A percentile compares a stretch with the other conserved stretches of the same genome.
Evolutionary conservation across 2,329 filamentous ascomycete genomes (phyloP).

Genomic region (Ophiostoma himal-ulmi): DNA sequence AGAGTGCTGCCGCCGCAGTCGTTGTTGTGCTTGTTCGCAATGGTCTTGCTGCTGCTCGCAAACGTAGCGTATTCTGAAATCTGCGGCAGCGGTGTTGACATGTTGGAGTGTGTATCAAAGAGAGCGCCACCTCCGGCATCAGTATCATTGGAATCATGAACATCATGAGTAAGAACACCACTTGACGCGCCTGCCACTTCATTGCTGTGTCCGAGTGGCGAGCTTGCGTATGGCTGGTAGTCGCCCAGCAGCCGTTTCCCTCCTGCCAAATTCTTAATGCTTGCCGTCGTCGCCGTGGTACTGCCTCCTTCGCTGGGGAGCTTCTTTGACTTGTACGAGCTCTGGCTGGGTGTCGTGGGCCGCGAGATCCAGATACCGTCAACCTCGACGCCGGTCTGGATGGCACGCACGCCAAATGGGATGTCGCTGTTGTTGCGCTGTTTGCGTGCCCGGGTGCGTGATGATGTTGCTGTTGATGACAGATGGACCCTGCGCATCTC

Average conservation of each 20-base stretch:
- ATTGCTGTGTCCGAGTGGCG: not conserved
- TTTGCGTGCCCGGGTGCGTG: conserved; percentile 26
- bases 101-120: conserved; percentile 20
- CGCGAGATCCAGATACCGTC: conserved; percentile 76
- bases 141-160: not conserved
- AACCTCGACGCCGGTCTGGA: conserved; percentile 75
- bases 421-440: conserved; percentile 49
- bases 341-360: conserved; percentile 38
- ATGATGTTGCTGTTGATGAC: conserved; percentile 26
- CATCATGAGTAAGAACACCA: not conserved
- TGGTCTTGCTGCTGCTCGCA: not conserved
- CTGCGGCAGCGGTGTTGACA: conserved; percentile 25
- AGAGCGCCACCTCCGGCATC: not conserved
- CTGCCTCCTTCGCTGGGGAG: not conserved
- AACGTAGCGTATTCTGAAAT: conserved; percentile 24
- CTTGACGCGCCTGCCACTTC: not conserved
- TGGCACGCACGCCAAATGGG: conserved; percentile 79
- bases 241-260: not conserved
- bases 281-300: not conserved
- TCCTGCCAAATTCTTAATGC: not conserved
- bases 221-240: conserved; percentile 4
- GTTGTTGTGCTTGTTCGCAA: too few species aligned
- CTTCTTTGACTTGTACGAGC: conserved; percentile 25
- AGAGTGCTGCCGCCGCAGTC: conserved; percentile 15
- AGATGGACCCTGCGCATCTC: conserved; percentile 54